phyloP scores from a whole-genome alignment of 2,329 filamentous ascomycete genomes.

The Botrytis deweyae region DNA sequence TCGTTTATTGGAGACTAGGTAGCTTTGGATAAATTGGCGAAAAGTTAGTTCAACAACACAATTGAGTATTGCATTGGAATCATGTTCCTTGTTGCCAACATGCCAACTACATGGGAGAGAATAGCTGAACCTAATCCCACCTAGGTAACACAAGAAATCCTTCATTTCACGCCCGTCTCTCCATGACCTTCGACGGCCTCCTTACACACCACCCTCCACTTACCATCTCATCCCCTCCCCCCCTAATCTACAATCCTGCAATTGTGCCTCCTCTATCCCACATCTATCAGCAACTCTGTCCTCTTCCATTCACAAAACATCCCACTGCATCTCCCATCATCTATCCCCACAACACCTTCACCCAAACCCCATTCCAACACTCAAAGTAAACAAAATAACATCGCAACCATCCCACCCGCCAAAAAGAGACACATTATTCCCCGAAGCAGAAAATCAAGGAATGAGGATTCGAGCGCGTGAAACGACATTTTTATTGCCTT shows the following conservation, averaged over 20 bases:
- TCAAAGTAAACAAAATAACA: neutral
- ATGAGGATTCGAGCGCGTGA: neutral
- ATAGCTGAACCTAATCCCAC: neutral
- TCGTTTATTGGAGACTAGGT: neutral
- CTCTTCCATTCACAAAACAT: fast-evolving
- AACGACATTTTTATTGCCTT: neutral
- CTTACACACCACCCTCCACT: neutral
- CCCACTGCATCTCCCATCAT: neutral
- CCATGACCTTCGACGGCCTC: neutral
- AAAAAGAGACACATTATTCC: neutral
- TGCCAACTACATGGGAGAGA: neutral
- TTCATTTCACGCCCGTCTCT: neutral
- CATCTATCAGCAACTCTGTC: neutral
- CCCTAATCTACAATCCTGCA: neutral
- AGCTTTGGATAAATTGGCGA: neutral
- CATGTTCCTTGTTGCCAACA: neutral
- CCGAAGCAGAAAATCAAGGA: neutral
- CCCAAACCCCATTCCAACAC: neutral
- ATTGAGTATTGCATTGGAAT: neutral
- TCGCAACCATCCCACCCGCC: neutral
- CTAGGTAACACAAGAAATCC: neutral
- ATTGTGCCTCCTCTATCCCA: neutral
- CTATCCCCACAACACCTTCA: neutral
- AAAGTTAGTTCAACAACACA: neutral
- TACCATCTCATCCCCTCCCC: too few relatives aligned